Evolutionary conservation across 768 basidiomycete genomes (phyloP).

Genomic region (Mycena sanguinolenta): DNA sequence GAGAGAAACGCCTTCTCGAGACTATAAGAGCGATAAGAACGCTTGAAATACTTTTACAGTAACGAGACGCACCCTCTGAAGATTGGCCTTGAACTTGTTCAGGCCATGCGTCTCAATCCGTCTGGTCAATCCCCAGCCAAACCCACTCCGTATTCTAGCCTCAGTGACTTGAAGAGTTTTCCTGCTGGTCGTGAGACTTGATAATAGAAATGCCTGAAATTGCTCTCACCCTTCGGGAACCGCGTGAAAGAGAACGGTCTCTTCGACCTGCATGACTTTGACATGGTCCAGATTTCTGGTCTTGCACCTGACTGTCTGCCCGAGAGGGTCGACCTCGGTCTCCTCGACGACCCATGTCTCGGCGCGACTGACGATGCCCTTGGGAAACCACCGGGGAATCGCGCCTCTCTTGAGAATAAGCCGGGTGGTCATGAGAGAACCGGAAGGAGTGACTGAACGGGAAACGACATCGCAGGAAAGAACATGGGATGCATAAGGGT

Average conservation of each 20-base stretch:
- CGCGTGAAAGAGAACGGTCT: slow-evolving; percentile 81
- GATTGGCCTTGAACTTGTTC: slow-evolving; percentile 86
- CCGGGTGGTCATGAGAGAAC: slow-evolving; percentile 86
- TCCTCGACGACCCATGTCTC: slow-evolving; percentile 97
- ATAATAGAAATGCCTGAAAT: slow-evolving; percentile 1
- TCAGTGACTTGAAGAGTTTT: slow-evolving; percentile 90
- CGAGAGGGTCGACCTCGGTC: slow-evolving; percentile 91
- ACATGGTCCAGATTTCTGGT: slow-evolving; percentile 95
- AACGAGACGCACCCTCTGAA: slow-evolving; percentile 73
- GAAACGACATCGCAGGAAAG: slow-evolving; percentile 96
- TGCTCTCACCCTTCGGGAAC: slow-evolving; percentile 74
- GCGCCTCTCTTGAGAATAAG: slow-evolving; percentile 93
- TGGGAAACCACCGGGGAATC: slow-evolving; percentile 92
- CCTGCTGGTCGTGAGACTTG: slow-evolving; percentile 50
- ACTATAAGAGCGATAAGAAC: slow-evolving; percentile 57
- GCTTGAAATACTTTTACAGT: slow-evolving; percentile 1
- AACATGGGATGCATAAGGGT: slow-evolving; percentile 94
- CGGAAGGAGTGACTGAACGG: slow-evolving; percentile 77
- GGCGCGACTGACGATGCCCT: slow-evolving; percentile 83
- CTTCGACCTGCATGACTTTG: slow-evolving; percentile 94
- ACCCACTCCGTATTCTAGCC: slow-evolving; percentile 87
- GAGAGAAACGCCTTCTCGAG: slow-evolving; percentile 88
- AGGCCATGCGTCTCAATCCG: slow-evolving; percentile 90
- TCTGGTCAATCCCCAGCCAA: slow-evolving; percentile 92
- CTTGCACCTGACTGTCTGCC: slow-evolving; percentile 79